Conservation (phyloP, 192 early-diverging fungal genomes). For the Backusella circina region DNA sequence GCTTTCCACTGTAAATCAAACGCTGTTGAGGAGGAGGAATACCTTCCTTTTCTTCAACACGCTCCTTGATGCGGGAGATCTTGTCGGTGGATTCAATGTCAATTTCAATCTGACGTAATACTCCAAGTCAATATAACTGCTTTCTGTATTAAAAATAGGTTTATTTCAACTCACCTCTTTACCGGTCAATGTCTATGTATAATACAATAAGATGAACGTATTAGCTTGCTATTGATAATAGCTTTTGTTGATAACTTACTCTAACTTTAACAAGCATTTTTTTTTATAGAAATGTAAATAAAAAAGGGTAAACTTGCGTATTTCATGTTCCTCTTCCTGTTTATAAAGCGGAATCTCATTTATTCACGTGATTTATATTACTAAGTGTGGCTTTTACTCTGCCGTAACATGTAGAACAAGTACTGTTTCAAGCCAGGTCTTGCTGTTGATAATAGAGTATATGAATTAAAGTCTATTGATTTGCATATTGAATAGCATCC, state of each 20-base stretch:
- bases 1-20: slow-evolving; percentile 92
- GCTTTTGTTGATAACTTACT: slow-evolving; percentile 36
- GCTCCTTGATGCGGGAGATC: slow-evolving; percentile 86
- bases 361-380: background rate
- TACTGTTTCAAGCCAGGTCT: no score
- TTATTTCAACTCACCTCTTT: slow-evolving; percentile 63
- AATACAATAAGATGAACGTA: background rate
- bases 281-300: slow-evolving; percentile 8
- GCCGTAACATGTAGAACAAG: no score
- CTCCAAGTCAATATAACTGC: background rate
- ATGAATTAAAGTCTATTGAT: no score
- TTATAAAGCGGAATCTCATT: background rate
- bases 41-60: slow-evolving; percentile 94
- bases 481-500: no score
- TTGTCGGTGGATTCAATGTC: slow-evolving; percentile 81
- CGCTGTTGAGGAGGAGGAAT: slow-evolving; percentile 96
- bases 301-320: background rate
- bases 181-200: slow-evolving; percentile 75
- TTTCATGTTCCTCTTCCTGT: background rate
- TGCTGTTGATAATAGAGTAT: no score
- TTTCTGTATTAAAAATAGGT: background rate
- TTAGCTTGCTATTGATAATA: background rate
- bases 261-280: slow-evolving; percentile 81
- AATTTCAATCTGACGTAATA: slow-evolving; percentile 73
- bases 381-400: no score